Conservation (phyloP, 306 rosid species). For the Luffa acutangula region DNA sequence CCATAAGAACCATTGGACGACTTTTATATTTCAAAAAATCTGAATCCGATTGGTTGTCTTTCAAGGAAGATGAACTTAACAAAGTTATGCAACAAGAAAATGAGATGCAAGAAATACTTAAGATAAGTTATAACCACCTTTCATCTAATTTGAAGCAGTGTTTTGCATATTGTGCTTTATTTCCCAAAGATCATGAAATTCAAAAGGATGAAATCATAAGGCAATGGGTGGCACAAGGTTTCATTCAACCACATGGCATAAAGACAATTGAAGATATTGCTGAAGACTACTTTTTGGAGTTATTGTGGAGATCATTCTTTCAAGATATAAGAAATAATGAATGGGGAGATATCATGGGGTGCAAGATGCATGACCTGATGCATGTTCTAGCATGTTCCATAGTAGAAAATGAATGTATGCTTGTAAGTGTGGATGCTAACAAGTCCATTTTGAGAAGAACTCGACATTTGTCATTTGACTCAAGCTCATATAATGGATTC, state of each 20-base stretch:
- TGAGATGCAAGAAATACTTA: conserved; percentile 13
- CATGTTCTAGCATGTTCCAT: conserved; percentile 23
- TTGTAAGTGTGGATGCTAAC: neutral
- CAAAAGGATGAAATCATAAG: conserved; percentile 12
- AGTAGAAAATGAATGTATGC: neutral
- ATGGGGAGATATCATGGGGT: neutral
- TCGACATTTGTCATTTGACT: neutral
- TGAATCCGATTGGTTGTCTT: conserved; percentile 18
- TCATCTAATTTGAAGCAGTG: conserved; percentile 26
- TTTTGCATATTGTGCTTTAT: conserved; percentile 27
- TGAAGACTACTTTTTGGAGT: conserved; percentile 21
- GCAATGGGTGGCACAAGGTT: conserved; percentile 34
- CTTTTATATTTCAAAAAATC: conserved; percentile 15
- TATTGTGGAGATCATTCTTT: conserved; percentile 23
- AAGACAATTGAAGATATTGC: conserved; percentile 28
- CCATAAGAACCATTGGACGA: neutral
- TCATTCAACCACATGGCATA: conserved; percentile 12
- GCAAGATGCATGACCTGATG: conserved; percentile 21
- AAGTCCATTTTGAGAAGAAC: neutral
- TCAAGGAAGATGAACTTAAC: conserved; percentile 21
- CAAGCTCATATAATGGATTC: neutral
- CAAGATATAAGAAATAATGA: neutral
- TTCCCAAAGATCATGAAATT: conserved; percentile 22
- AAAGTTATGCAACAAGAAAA: conserved; percentile 8
- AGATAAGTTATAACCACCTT: conserved; percentile 12